Evolutionary conservation across 2,329 filamentous ascomycete species (phyloP).

Genomic region (Phoma herbarum): DNA sequence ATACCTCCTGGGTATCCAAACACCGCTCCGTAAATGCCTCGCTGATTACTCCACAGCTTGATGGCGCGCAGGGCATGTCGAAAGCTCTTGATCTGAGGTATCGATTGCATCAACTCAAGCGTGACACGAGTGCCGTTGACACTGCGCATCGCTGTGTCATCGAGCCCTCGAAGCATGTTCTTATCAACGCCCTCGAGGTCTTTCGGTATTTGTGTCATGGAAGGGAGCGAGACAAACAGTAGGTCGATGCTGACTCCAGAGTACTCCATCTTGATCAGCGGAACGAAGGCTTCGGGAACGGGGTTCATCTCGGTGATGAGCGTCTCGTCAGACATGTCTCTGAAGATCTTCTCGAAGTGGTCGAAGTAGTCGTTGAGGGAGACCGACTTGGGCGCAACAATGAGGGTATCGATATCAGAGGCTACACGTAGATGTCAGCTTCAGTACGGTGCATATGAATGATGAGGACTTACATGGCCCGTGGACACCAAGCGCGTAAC

Average conservation of each 20-base stretch:
- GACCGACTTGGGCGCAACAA: slow-evolving; percentile 90
- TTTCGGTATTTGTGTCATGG: slow-evolving; percentile 55
- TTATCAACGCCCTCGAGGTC: slow-evolving; percentile 83
- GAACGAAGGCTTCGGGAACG: slow-evolving; percentile 90
- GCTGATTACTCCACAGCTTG: slow-evolving; percentile 94
- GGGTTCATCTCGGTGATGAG: slow-evolving; percentile 84
- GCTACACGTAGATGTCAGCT: slow-evolving; percentile 58
- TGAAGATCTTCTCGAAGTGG: slow-evolving; percentile 81
- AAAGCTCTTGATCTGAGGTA: slow-evolving; percentile 90
- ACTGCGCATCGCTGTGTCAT: slow-evolving; percentile 85
- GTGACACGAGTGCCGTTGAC: slow-evolving; percentile 95
- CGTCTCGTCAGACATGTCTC: slow-evolving; percentile 77
- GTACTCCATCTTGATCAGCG: slow-evolving; percentile 97
- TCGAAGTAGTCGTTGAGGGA: slow-evolving; percentile 91
- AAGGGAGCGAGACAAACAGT: slow-evolving; percentile 65
- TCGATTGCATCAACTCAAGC: slow-evolving; percentile 86
- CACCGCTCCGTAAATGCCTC: slow-evolving; percentile 94
- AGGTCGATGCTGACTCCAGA: slow-evolving; percentile 92
- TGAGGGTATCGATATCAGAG: slow-evolving; percentile 96
- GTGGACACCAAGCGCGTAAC: slow-evolving; percentile 92
- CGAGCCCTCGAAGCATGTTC: slow-evolving; percentile 81
- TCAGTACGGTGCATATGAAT: background rate
- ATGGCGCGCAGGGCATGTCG: slow-evolving; percentile 87
- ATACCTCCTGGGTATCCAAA: slow-evolving; percentile 97
- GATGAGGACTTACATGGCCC: slow-evolving; percentile 69